Evolutionary conservation across 2,329 filamentous ascomycete genomes (phyloP).

Genomic region (Zasmidium cellare): DNA sequence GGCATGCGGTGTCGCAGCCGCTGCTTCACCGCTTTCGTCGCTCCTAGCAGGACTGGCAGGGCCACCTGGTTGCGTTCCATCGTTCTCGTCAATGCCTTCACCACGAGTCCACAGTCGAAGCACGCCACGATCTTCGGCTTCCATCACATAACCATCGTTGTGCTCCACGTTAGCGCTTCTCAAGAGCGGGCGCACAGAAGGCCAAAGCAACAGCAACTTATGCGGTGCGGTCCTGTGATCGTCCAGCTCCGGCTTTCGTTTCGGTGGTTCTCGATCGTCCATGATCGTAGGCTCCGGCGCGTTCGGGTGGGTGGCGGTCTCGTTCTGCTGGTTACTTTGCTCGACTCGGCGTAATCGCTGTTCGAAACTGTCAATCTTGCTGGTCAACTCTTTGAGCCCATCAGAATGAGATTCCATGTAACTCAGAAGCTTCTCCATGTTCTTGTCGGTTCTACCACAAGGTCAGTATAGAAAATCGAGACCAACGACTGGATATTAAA

Average conservation of each 20-base stretch:
- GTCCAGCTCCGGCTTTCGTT: slow-evolving; percentile 67
- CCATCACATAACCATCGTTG: slow-evolving; percentile 38
- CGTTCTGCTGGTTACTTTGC: slow-evolving; percentile 13
- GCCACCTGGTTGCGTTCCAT: slow-evolving; percentile 34
- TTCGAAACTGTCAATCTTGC: slow-evolving; percentile 30
- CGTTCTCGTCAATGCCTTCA: slow-evolving; percentile 40
- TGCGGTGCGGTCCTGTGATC: slow-evolving; percentile 92
- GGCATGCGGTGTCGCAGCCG: slow-evolving; percentile 39
- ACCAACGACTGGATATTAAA: slow-evolving; percentile 32
- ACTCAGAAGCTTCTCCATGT: slow-evolving; percentile 50
- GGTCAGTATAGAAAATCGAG: slow-evolving; percentile 20
- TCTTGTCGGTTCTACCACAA: slow-evolving; percentile 47
- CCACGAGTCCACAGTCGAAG: slow-evolving; percentile 38
- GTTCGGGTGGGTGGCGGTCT: slow-evolving; percentile 12
- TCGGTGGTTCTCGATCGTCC: slow-evolving; percentile 6
- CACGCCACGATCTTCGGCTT: slow-evolving; percentile 38
- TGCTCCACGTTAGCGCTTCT: slow-evolving; percentile 25
- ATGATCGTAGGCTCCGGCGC: slow-evolving; percentile 26
- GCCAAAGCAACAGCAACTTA: slow-evolving; percentile 70
- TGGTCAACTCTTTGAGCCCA: slow-evolving; percentile 27
- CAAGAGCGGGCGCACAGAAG: slow-evolving; percentile 38
- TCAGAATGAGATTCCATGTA: slow-evolving; percentile 42
- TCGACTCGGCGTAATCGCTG: slow-evolving; percentile 28
- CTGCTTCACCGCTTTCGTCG: slow-evolving; percentile 34
- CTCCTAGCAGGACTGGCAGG: slow-evolving; percentile 42